Percentiles rank a stretch among this genome's conserved stretches.
Evolutionary conservation across 140 eudicot species (phyloP).

Genomic region (Anethum foeniculum): DNA sequence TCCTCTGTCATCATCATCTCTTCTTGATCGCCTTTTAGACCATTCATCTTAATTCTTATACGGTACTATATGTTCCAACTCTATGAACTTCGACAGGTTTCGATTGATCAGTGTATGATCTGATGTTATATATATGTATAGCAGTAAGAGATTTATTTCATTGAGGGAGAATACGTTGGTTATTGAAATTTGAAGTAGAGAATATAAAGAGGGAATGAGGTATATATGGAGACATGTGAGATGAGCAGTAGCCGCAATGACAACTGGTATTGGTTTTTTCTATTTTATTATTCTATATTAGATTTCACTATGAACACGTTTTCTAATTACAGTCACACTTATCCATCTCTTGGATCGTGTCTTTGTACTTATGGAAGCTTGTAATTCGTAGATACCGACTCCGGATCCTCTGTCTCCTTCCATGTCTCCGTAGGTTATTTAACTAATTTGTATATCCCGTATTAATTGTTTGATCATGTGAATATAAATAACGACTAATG

Average conservation of each 20-base stretch:
- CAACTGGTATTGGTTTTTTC: conserved; percentile 3
- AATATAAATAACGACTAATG: too few relatives aligned
- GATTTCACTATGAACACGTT: not conserved
- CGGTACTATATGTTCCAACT: not conserved
- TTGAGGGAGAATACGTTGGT: not conserved
- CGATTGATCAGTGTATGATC: not conserved
- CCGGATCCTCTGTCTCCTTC: too few relatives aligned
- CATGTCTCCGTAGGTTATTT: too few relatives aligned
- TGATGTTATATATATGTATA: not conserved
- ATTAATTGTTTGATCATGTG: too few relatives aligned
- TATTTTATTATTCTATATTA: not conserved
- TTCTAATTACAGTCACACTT: not conserved
- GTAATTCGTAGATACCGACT: too few relatives aligned
- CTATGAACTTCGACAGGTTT: not conserved
- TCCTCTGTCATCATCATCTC: conserved; percentile 30
- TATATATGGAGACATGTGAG: conserved; percentile 25
- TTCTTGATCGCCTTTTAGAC: conserved; percentile 15
- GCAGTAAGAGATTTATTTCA: conserved; percentile 1
- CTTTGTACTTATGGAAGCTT: not conserved
- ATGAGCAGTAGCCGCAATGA: conserved; percentile 50
- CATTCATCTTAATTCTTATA: not conserved
- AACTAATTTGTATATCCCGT: too few relatives aligned
- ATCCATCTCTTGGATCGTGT: too few relatives aligned
- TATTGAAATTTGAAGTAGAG: not conserved
- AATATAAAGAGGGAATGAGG: conserved; percentile 22